Evolutionary conservation across 805 yeast genomes (phyloP).

Genomic region (Lipomyces japonicus): DNA sequence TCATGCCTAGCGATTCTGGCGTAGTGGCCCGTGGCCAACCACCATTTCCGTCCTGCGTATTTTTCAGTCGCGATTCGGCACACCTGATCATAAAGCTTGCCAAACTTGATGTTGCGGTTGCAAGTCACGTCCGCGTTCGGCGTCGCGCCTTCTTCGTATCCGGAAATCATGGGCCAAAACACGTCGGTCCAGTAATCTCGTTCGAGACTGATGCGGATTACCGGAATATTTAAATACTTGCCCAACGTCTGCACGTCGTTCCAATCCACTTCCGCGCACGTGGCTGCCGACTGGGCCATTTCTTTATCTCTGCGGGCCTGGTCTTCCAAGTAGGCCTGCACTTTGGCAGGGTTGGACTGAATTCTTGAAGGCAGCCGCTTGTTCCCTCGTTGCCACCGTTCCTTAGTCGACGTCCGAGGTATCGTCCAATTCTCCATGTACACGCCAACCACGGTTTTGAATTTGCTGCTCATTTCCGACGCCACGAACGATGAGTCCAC

Average conservation of each 20-base stretch:
- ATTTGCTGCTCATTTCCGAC: constrained; percentile 50
- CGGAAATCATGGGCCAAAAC: constrained; percentile 83
- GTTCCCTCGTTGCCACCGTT: too few species aligned
- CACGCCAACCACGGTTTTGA: constrained; percentile 66
- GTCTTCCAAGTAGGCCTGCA: neutral
- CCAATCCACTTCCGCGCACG: constrained; percentile 76
- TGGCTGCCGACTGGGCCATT: constrained; percentile 13
- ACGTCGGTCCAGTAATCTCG: constrained; percentile 90
- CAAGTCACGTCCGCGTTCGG: constrained; percentile 96
- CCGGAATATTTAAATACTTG: constrained; percentile 56
- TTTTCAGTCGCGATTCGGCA: constrained; percentile 37
- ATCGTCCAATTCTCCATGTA: constrained; percentile 89
- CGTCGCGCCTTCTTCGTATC: constrained; percentile 68
- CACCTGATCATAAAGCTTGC: constrained; percentile 57
- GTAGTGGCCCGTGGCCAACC: constrained; percentile 76
- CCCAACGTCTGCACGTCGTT: constrained; percentile 70
- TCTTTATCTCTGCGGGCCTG: constrained; percentile 7
- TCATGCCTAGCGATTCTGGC: constrained; percentile 32
- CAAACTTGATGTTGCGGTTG: constrained; percentile 82
- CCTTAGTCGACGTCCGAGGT: constrained; percentile 26
- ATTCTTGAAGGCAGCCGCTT: neutral
- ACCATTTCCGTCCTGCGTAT: constrained; percentile 47
- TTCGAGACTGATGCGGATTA: constrained; percentile 78
- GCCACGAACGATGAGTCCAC: constrained; percentile 94
- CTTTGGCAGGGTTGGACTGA: constrained; percentile 1